Evolutionary conservation across 768 basidiomycete species (phyloP), one percentile per base, ranked within the genome.

Genomic region (Astraeus odoratus): DNA sequence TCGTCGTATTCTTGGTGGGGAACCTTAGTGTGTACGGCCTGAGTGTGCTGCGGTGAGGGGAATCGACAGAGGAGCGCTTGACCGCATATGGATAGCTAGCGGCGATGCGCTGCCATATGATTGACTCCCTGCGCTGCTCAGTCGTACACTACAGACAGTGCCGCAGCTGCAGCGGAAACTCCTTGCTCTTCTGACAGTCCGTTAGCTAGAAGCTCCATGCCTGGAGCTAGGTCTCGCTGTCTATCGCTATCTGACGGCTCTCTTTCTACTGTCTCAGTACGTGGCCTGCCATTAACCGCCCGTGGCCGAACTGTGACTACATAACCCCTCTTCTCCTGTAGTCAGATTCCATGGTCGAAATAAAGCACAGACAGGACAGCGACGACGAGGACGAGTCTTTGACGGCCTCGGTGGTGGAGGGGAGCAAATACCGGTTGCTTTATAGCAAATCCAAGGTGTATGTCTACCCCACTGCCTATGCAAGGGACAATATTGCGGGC

Each of bases 401-500:
- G 48, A 44, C 53, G 13, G 25, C 43, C 10, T 48, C 50, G 20
- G 38, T 45, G 0, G 72, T 76, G 44, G 81, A 83, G 53, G 80
- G 80, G 54, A 64, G 64, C 56, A 81, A 77, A 61, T 78, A 80
- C 59, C 73, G 86, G 36, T 72, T 97, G 39, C 62, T 97, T 12
- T 96, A 91, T 56, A 85, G 82, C 64, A 96, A 95, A 62, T 89
- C 86, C 33, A 94, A 93, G 63, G 95, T 97, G 36, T 93, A 95
- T 59, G 82, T 99, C 35, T 90, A 97, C 54, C 96, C 96, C 0
- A 95, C 93, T 2, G 81, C 86, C 3, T 94, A 92, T 61, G 74
- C 86, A 2, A 76, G 86, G 57, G 96, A 98, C 65, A 95, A 97
- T 63, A 88, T 97, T 27, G 81, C 90, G 3, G 96, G 96, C 1